Conservation (phyloP, 176 grass and related monocot species). For the Eremochloa ophiuroides region DNA sequence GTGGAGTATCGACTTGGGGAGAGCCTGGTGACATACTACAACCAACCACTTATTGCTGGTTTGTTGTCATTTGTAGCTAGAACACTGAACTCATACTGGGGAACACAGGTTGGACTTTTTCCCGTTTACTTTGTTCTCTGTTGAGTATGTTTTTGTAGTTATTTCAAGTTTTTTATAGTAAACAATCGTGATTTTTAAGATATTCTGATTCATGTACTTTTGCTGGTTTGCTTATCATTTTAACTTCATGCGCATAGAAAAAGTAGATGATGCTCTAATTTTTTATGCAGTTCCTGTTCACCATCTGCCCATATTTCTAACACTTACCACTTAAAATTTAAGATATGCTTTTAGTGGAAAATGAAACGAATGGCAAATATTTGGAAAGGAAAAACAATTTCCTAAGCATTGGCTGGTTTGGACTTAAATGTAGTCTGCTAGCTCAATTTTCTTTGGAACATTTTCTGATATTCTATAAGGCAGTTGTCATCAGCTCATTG, state of each 20-base stretch:
- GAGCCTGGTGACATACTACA: conserved; percentile 65
- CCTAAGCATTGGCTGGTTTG: neutral
- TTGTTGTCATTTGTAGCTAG: conserved; percentile 80
- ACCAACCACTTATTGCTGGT: conserved; percentile 76
- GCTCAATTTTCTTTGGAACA: neutral
- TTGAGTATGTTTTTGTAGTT: neutral
- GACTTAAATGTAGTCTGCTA: neutral
- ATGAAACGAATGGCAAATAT: neutral
- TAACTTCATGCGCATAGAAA: conserved; percentile 1
- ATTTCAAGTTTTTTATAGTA: conserved; percentile 8
- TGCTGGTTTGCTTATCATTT: neutral
- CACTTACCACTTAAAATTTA: neutral
- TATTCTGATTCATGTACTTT: conserved; percentile 1
- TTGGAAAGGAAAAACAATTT: neutral
- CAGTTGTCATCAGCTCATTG: neutral
- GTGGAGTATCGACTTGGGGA: conserved; percentile 91
- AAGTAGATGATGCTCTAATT: neutral
- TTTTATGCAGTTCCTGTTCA: neutral
- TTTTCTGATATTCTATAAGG: neutral
- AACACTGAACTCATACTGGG: conserved; percentile 92
- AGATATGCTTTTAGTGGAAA: neutral
- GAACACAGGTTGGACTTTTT: conserved; percentile 79
- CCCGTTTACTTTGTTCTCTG: conserved; percentile 3
- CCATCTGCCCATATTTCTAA: neutral
- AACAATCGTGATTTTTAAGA: neutral